Evolutionary conservation across 306 rosid genomes (phyloP).

Genomic region (Rosa chinensis): DNA sequence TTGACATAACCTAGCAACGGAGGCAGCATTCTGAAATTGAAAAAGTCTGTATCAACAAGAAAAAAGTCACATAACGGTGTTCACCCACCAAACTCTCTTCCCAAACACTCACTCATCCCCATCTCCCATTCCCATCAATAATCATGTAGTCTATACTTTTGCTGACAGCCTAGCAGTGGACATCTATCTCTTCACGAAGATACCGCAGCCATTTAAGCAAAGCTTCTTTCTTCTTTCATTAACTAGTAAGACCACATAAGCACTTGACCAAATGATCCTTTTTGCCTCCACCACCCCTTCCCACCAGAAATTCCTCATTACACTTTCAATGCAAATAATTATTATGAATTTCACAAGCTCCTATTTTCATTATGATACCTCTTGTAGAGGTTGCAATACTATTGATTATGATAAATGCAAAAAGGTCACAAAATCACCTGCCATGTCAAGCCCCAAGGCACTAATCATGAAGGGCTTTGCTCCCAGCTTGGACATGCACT

Average conservation of each 20-base stretch:
- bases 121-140: background rate
- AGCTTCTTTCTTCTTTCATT: background rate
- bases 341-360: background rate
- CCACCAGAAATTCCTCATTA: background rate
- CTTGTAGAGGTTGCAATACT: constrained; percentile 7
- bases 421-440: constrained; percentile 48
- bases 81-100: too few species aligned
- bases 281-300: background rate
- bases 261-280: background rate
- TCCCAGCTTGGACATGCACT: constrained; percentile 88
- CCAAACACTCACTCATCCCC: background rate
- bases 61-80: background rate
- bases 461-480: constrained; percentile 80
- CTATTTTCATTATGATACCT: background rate
- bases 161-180: background rate
- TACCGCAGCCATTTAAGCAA: background rate
- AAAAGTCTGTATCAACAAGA: background rate
- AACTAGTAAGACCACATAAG: background rate
- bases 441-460: constrained; percentile 79
- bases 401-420: constrained; percentile 1
- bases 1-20: too few species aligned
- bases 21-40: background rate
- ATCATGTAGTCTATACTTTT: background rate
- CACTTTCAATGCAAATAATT: background rate
- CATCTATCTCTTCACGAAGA: background rate